phyloP scores from a whole-genome alignment of 495 filamentous ascomycete species.

The Paragyromitra xinjiangensis region DNA sequence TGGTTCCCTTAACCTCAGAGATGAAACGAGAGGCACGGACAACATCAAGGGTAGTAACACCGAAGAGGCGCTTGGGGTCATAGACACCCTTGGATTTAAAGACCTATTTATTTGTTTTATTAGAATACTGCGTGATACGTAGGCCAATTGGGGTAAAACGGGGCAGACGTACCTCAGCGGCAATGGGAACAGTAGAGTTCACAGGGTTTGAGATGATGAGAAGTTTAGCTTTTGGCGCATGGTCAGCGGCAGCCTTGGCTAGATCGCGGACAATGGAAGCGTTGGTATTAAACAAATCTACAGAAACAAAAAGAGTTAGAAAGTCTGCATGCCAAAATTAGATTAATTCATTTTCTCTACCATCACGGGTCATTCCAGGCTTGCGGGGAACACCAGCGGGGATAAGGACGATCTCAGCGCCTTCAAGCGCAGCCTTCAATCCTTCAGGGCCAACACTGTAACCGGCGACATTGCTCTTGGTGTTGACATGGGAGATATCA shows the following conservation, averaged over 20 bases:
- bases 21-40: slow-evolving; percentile 98
- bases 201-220: slow-evolving; percentile 99
- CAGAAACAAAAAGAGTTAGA: slow-evolving; percentile 6
- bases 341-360: slow-evolving; percentile 58
- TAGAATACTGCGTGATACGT: not conserved
- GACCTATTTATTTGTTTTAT: slow-evolving; percentile 61
- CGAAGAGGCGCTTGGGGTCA: slow-evolving; percentile 98
- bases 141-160: not conserved
- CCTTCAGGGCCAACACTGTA: slow-evolving; percentile 80
- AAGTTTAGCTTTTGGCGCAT: slow-evolving; percentile 90
- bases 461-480: slow-evolving; percentile 91
- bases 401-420: slow-evolving; percentile 92
- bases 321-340: not conserved
- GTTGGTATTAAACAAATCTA: slow-evolving; percentile 99
- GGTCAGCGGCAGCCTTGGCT: slow-evolving; percentile 91
- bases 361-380: slow-evolving; percentile 99
- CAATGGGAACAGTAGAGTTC: slow-evolving; percentile 98
- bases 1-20: slow-evolving; percentile 85
- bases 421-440: slow-evolving; percentile 79
- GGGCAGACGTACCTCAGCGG: slow-evolving; percentile 70
- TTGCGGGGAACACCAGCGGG: slow-evolving; percentile 98
- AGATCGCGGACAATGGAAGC: slow-evolving; percentile 98
- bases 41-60: slow-evolving; percentile 98
- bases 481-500: slow-evolving; percentile 98
- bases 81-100: slow-evolving; percentile 94